A percentile compares a stretch with the other conserved stretches of the same genome.
Conservation (phyloP, 2,329 filamentous ascomycete genomes). For the Thielaviopsis ethacetica region DNA sequence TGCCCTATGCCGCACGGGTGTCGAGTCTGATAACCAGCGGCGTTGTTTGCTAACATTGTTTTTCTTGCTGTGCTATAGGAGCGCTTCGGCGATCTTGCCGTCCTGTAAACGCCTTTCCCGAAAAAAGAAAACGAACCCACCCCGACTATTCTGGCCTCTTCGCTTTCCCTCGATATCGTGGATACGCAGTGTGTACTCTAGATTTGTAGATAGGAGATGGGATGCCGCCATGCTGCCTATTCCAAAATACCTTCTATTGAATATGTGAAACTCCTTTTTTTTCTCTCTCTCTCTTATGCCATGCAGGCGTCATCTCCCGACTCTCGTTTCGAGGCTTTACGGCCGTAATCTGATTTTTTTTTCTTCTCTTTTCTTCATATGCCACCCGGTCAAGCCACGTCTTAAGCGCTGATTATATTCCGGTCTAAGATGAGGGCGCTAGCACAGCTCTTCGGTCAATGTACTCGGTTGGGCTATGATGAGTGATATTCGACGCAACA, state of each 20-base stretch:
- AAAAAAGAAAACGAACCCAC: not conserved
- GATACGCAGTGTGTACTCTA: constrained; percentile 23
- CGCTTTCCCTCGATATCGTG: constrained; percentile 17
- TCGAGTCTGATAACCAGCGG: not conserved
- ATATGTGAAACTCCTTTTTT: constrained; percentile 3
- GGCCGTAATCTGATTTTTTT: not conserved
- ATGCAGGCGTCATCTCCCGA: not conserved
- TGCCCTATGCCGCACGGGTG: not conserved
- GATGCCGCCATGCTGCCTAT: constrained; percentile 8
- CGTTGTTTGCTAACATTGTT: not conserved
- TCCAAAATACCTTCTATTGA: constrained; percentile 5
- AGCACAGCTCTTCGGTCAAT: not conserved
- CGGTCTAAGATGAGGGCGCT: not conserved
- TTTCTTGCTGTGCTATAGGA: constrained; percentile 44
- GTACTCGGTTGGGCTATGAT: not conserved
- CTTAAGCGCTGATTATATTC: not conserved
- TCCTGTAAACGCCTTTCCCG: constrained; percentile 51
- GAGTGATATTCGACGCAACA: not conserved
- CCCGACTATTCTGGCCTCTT: constrained; percentile 14
- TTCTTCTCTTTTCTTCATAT: not conserved
- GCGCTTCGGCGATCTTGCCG: constrained; percentile 94
- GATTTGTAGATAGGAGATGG: constrained; percentile 49
- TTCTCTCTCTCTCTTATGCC: not conserved
- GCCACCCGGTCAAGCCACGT: not conserved
- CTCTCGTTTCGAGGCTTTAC: not conserved